Evolutionary conservation across 306 rosid genomes (phyloP).

Genomic region (Rubus parviflorus): DNA sequence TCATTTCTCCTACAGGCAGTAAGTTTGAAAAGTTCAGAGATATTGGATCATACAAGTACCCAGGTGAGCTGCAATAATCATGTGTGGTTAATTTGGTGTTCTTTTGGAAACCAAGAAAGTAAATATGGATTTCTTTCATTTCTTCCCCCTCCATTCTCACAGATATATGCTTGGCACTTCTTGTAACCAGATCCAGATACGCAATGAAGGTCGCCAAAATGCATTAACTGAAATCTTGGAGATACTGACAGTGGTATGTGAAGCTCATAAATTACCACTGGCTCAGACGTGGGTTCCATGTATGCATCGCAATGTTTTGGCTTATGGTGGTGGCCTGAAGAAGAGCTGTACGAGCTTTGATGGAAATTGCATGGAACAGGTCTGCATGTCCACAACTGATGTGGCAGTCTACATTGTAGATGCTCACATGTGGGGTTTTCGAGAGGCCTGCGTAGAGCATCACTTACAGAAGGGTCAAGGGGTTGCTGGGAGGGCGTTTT

Average conservation of each 20-base stretch:
- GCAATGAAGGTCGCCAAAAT: conserved; percentile 76
- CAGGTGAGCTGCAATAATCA: conserved; percentile 53
- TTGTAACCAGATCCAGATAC: conserved; percentile 70
- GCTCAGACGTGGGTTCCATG: conserved; percentile 99
- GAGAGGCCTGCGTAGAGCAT: conserved; percentile 86
- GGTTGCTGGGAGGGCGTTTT: conserved; percentile 82
- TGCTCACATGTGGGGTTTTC: conserved; percentile 79
- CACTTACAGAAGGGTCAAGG: conserved; percentile 94
- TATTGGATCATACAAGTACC: conserved; percentile 56
- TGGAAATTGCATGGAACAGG: conserved; percentile 76
- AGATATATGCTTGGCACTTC: conserved; percentile 78
- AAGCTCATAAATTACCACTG: conserved; percentile 78
- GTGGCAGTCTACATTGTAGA: conserved; percentile 74
- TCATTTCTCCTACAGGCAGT: conserved; percentile 71
- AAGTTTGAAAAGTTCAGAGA: conserved; percentile 70
- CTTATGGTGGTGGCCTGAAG: conserved; percentile 75
- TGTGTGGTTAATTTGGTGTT: conserved; percentile 25
- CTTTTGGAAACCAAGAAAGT: conserved; percentile 23
- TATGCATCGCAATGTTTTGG: conserved; percentile 74
- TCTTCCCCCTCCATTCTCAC: conserved; percentile 51
- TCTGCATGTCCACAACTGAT: conserved; percentile 88
- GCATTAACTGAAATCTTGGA: conserved; percentile 81
- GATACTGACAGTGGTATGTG: conserved; percentile 73
- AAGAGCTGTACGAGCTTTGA: conserved; percentile 77
- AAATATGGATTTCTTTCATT: conserved; percentile 40